phyloP scores from a whole-genome alignment of 805 yeast genomes.

The Yarrowia bubula region DNA sequence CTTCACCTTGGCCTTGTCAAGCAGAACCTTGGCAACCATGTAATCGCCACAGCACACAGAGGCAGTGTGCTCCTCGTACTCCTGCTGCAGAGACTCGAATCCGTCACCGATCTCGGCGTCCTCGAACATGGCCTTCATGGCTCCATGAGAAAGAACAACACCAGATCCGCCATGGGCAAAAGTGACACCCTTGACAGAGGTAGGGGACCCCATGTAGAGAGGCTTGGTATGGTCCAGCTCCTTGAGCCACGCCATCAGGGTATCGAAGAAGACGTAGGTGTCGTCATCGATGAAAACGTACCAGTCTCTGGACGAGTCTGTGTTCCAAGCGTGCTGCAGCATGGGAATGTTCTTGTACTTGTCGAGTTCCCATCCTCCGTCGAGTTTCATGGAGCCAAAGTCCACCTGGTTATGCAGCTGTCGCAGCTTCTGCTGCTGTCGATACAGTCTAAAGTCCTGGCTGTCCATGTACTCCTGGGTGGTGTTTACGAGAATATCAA shows the following conservation, averaged over 20 bases:
- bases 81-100: conserved; percentile 23
- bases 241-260: conserved; percentile 33
- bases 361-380: conserved; percentile 41
- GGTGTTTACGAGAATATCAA: conserved; percentile 37
- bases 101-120: conserved; percentile 29
- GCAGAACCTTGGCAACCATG: conserved; percentile 36
- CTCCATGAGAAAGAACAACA: conserved; percentile 38
- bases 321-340: conserved; percentile 39
- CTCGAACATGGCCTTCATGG: conserved; percentile 36
- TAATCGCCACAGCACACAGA: conserved; percentile 41
- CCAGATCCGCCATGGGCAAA: conserved; percentile 46
- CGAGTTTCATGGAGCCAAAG: conserved; percentile 27
- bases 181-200: conserved; percentile 30
- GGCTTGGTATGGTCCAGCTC: conserved; percentile 35
- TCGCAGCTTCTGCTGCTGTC: conserved; percentile 34
- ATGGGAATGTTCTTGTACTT: conserved; percentile 42
- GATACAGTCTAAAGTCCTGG: conserved; percentile 34
- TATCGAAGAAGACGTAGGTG: conserved; percentile 37
- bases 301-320: conserved; percentile 39
- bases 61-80: conserved; percentile 32
- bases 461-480: conserved; percentile 30
- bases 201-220: conserved; percentile 39
- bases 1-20: conserved; percentile 29
- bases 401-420: conserved; percentile 34
- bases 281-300: conserved; percentile 42